A percentile compares a stretch with the other conserved stretches of the same genome.
Evolutionary conservation across 1,284 basidiomycete genomes (phyloP).

Genomic region (Apiotrichum akiyoshidainum): DNA sequence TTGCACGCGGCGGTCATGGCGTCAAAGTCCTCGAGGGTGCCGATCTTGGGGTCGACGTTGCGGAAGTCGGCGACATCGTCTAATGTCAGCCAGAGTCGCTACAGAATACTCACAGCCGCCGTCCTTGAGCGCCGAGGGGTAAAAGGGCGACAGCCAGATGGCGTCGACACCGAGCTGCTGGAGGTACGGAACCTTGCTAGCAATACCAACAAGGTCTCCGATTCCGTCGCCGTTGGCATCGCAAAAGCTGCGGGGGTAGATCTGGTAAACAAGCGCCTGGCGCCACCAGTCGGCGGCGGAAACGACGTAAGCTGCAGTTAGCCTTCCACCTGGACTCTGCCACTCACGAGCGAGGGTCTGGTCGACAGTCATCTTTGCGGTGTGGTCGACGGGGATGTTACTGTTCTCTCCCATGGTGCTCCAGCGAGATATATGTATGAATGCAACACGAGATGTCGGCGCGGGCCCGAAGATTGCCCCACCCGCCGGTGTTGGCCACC

Average conservation of each 20-base stretch:
- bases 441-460: too few relatives aligned
- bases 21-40: conserved; percentile 71
- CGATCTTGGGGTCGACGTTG: conserved; percentile 68
- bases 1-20: conserved; percentile 61
- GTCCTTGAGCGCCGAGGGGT: conserved; percentile 64
- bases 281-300: conserved; percentile 60
- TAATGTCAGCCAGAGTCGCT: conserved; percentile 5
- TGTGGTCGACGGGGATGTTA: neutral
- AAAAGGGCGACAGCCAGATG: conserved; percentile 72
- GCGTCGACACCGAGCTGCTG: conserved; percentile 67
- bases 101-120: conserved; percentile 58
- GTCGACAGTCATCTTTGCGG: neutral
- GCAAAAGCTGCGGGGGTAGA: conserved; percentile 67
- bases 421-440: neutral
- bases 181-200: conserved; percentile 65
- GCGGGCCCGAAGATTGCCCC: too few relatives aligned
- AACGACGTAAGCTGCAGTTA: neutral
- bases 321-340: neutral
- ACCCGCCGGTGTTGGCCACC: too few relatives aligned
- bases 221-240: conserved; percentile 72
- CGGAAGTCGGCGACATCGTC: conserved; percentile 71
- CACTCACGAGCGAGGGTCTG: neutral
- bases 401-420: too few relatives aligned
- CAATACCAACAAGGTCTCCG: conserved; percentile 70
- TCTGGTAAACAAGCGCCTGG: conserved; percentile 64